Conservation (phyloP, 2,329 filamentous ascomycete genomes). For the Cylindrodendrum hubeiense region DNA sequence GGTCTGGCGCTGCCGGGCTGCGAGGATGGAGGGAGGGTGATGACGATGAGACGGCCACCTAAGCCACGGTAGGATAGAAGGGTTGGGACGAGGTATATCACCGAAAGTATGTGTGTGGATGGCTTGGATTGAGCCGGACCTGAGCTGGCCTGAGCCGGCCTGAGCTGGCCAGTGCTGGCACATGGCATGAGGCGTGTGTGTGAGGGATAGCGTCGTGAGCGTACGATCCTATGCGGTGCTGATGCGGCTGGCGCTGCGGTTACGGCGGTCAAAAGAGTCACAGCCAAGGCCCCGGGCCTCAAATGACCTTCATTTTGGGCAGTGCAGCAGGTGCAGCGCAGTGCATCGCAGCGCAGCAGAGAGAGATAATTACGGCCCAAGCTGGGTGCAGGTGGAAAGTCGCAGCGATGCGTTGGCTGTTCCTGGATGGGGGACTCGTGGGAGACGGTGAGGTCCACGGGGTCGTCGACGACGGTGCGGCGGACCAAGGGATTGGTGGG, state of each 20-base stretch:
- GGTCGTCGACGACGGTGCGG: slow-evolving; percentile 6
- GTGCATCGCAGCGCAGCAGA: slow-evolving; percentile 8
- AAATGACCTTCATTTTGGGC: slow-evolving; percentile 4
- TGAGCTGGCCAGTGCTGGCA: slow-evolving; percentile 9
- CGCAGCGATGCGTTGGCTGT: slow-evolving; percentile 9
- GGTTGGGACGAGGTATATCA: slow-evolving; percentile 12
- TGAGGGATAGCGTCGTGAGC: slow-evolving; percentile 7
- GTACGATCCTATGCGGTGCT: slow-evolving; percentile 30
- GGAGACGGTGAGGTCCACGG: slow-evolving; percentile 19
- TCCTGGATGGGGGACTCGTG: not conserved
- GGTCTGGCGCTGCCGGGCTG: slow-evolving; percentile 8
- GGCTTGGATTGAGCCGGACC: too few relatives aligned
- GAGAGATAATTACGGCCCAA: slow-evolving; percentile 18
- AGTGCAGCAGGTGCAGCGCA: slow-evolving; percentile 14
- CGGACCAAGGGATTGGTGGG: not conserved
- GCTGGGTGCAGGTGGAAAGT: slow-evolving; percentile 6
- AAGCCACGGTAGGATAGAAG: slow-evolving; percentile 10
- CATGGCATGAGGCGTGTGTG: slow-evolving; percentile 11
- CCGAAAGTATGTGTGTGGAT: not conserved
- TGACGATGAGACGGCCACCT: slow-evolving; percentile 6
- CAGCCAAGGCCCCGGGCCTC: not conserved
- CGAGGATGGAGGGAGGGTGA: not conserved
- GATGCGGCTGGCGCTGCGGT: slow-evolving; percentile 31
- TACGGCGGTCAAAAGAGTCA: slow-evolving; percentile 30
- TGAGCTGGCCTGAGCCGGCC: not conserved